Conservation (phyloP, 1,139 yeast genomes). For the Geotrichum siamense region DNA sequence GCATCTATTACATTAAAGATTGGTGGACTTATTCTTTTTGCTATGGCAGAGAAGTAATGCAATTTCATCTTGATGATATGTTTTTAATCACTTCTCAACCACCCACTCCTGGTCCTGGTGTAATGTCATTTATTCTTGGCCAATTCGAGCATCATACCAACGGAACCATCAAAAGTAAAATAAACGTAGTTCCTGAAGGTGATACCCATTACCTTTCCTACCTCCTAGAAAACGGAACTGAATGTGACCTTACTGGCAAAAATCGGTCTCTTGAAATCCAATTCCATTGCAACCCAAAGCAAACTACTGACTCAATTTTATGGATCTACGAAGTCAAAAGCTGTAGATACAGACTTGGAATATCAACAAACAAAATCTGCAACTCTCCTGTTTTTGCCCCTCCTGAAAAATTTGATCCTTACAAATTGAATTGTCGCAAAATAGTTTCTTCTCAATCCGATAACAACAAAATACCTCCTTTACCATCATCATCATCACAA, state of each 20-base stretch:
- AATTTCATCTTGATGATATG: slow-evolving; percentile 41
- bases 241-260: slow-evolving; percentile 63
- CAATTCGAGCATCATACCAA: slow-evolving; percentile 31
- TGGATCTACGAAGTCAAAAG: slow-evolving; percentile 59
- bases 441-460: slow-evolving; percentile 23
- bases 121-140: slow-evolving; percentile 44
- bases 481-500: not conserved
- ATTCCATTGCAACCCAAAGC: slow-evolving; percentile 54
- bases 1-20: slow-evolving; percentile 39
- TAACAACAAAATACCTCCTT: not conserved
- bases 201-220: slow-evolving; percentile 35
- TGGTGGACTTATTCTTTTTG: slow-evolving; percentile 65
- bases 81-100: slow-evolving; percentile 2
- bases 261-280: slow-evolving; percentile 59
- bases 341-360: slow-evolving; percentile 61
- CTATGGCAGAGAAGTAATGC: slow-evolving; percentile 49
- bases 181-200: slow-evolving; percentile 6
- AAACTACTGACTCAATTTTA: slow-evolving; percentile 32
- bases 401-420: slow-evolving; percentile 36
- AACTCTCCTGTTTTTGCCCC: slow-evolving; percentile 44
- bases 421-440: slow-evolving; percentile 41
- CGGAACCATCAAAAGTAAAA: slow-evolving; percentile 8
- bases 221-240: slow-evolving; percentile 50
- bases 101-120: slow-evolving; percentile 36
- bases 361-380: slow-evolving; percentile 58